phyloP scores from a whole-genome alignment of 441 rosid species.

The Euphorbia celastroides region DNA sequence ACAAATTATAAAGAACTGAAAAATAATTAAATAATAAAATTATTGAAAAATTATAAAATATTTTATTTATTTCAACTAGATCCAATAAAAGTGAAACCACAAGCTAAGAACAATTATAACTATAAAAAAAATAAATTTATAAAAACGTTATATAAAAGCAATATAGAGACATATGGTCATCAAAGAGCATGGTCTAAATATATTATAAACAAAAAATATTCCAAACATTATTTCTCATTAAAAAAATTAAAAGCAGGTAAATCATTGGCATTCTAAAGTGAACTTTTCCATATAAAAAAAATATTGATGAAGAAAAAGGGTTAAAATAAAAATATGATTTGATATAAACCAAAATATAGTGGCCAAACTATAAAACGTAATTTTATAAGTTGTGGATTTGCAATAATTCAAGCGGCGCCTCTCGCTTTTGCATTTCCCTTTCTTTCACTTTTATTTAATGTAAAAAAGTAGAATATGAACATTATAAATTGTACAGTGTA shows the following conservation, averaged over 20 bases:
- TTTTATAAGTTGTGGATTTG: conserved; percentile 9
- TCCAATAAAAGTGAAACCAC: neutral
- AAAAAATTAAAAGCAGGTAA: neutral
- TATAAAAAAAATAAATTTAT: neutral
- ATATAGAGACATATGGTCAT: neutral
- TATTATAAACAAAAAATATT: neutral
- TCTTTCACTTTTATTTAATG: neutral
- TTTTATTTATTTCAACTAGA: neutral
- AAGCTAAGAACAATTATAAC: neutral
- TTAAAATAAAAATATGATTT: neutral
- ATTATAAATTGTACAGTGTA: neutral
- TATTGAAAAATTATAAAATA: neutral
- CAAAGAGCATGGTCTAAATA: neutral
- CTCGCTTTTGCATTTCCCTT: conserved; percentile 8
- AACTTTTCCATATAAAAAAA: neutral
- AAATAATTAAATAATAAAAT: neutral
- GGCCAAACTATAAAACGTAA: conserved; percentile 5
- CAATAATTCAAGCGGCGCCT: conserved; percentile 39
- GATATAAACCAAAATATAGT: neutral
- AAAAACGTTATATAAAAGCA: neutral
- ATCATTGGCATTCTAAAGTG: neutral
- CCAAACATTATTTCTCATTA: neutral
- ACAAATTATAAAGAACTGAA: neutral
- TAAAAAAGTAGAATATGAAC: neutral
- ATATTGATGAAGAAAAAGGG: too few species aligned